A percentile compares a stretch with the other conserved stretches of the same genome.
phyloP scores from a whole-genome alignment of 805 yeast species.

The Kodamaea kaohsiungensis region DNA sequence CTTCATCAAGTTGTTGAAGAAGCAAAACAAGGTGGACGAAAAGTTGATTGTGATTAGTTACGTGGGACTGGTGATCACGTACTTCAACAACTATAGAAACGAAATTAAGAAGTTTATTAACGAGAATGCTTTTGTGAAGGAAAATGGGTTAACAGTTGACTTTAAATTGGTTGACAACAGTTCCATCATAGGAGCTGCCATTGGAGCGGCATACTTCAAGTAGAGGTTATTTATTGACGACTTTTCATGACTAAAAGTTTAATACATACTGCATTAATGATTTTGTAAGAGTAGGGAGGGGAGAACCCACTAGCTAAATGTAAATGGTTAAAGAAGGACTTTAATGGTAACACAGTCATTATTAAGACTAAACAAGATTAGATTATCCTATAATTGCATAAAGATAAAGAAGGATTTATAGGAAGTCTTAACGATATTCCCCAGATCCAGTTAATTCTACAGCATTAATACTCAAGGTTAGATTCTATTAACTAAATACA shows the following conservation, averaged over 20 bases:
- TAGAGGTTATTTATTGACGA: conserved; percentile 3
- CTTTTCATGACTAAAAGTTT: conserved; percentile 3
- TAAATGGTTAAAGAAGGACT: too few relatives aligned
- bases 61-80: conserved; percentile 53
- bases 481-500: neutral
- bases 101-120: conserved; percentile 24
- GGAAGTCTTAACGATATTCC: too few relatives aligned
- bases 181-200: conserved; percentile 55
- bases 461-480: too few relatives aligned
- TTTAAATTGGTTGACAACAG: conserved; percentile 46
- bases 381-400: too few relatives aligned
- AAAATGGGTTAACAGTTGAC: conserved; percentile 33
- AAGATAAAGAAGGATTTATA: too few relatives aligned
- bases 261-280: neutral
- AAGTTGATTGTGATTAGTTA: conserved; percentile 37
- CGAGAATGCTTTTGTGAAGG: conserved; percentile 22
- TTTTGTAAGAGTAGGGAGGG: neutral
- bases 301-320: too few relatives aligned
- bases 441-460: too few relatives aligned
- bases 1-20: conserved; percentile 28
- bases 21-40: conserved; percentile 22
- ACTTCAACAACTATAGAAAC: conserved; percentile 41
- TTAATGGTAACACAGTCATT: too few relatives aligned
- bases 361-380: neutral
- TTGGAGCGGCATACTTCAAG: conserved; percentile 44